Evolutionary conservation across 75 land plant species (phyloP).

Genomic region (Selaginella moellendorffii): DNA sequence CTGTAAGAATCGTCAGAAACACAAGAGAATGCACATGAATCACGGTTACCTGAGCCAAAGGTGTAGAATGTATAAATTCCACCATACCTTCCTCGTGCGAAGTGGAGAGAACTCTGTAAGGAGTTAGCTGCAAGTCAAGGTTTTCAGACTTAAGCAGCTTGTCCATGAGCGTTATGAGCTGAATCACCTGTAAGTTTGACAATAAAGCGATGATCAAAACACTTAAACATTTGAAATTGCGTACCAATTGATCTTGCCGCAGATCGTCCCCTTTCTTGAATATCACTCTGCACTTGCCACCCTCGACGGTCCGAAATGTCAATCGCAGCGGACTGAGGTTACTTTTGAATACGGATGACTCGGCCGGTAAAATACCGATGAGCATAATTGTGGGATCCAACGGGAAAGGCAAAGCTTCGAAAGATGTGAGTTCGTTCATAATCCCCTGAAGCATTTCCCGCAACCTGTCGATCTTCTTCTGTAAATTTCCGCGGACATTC

Average conservation of each 20-base stretch:
- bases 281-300: constrained; percentile 63
- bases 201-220: background rate
- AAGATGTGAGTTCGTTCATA: constrained; percentile 59
- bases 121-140: constrained; percentile 89
- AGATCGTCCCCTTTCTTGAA: constrained; percentile 97
- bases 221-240: background rate
- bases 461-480: constrained; percentile 83
- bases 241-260: constrained; percentile 95
- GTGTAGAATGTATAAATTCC: constrained; percentile 86
- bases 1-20: constrained; percentile 22
- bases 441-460: constrained; percentile 77
- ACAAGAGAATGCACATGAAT: background rate
- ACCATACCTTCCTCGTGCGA: constrained; percentile 98
- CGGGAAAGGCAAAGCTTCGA: constrained; percentile 68
- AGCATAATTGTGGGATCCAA: constrained; percentile 63
- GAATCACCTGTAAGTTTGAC: constrained; percentile 55
- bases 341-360: constrained; percentile 86
- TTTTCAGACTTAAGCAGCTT: constrained; percentile 89
- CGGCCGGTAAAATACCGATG: constrained; percentile 74
- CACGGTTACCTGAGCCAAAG: constrained; percentile 71
- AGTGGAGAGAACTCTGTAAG: constrained; percentile 89
- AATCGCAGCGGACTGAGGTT: constrained; percentile 75
- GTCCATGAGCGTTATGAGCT: constrained; percentile 95
- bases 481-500: constrained; percentile 82
- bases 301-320: constrained; percentile 54